These are phyloP conservation scores for Physcia stellaris DNA, from an alignment of 495 filamentous ascomycete genomes.

Conservation along the genomic window DNA sequence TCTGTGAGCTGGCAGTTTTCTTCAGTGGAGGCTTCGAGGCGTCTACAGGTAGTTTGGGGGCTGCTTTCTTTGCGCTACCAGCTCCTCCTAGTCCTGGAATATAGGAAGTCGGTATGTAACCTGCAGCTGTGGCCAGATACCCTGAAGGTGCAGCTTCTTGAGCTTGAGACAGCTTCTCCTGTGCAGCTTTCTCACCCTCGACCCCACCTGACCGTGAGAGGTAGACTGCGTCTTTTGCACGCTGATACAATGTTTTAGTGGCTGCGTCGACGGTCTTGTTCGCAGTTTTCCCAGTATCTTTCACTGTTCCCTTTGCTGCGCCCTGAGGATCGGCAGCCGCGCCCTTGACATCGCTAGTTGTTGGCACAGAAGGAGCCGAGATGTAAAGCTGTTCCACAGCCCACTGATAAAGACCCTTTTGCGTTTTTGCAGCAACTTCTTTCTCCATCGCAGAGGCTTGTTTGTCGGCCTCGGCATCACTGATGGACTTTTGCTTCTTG, in stretches of 20 bases:
- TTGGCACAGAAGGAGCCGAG: no score
- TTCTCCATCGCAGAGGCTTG: conserved; percentile 23
- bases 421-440: conserved; percentile 34
- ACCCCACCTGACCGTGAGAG: conserved; percentile 11
- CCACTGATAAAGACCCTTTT: conserved; percentile 32
- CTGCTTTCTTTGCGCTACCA: background rate
- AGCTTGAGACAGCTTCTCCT: conserved; percentile 4
- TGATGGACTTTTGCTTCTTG: conserved; percentile 18
- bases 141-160: background rate
- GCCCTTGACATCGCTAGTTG: no score
- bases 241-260: conserved; percentile 10
- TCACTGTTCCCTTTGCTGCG: conserved; percentile 9
- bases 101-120: conserved; percentile 12
- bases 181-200: conserved; percentile 3
- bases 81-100: conserved; percentile 7
- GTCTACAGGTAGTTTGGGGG: background rate
- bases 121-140: conserved; percentile 11
- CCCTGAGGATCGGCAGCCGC: conserved; percentile 1
- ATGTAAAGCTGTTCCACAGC: conserved; percentile 20
- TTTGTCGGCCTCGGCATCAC: conserved; percentile 15
- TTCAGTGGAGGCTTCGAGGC: background rate
- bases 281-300: conserved; percentile 5
- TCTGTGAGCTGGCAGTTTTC: conserved; percentile 3
- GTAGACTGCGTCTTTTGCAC: conserved; percentile 11
- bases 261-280: conserved; percentile 5